These are phyloP conservation scores for Corymbia calophylla DNA, from an alignment of 441 rosid genomes.

Conservation along the genomic window DNA sequence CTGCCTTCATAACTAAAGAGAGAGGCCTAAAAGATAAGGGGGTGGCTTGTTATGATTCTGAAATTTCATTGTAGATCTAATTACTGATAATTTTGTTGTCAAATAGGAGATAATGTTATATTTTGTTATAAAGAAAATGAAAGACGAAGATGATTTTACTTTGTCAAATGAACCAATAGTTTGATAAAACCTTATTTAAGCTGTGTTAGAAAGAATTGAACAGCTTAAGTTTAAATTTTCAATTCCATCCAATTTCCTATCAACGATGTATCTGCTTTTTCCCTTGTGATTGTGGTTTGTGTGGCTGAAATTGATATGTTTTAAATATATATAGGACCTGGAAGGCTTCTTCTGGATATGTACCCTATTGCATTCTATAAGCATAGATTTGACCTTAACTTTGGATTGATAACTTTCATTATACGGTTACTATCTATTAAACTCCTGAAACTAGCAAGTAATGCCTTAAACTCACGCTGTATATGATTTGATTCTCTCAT, in stretches of 20 bases:
- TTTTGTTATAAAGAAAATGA: not conserved
- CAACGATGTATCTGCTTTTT: not conserved
- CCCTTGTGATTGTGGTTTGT: not conserved
- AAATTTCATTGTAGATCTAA: not conserved
- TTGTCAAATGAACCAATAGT: not conserved
- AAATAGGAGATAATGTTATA: not conserved
- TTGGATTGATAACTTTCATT: no score
- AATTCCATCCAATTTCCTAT: not conserved
- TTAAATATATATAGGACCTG: no score
- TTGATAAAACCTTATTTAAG: not conserved
- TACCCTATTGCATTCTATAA: no score
- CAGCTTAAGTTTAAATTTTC: not conserved
- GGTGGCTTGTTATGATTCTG: not conserved
- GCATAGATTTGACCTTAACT: no score
- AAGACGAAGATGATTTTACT: not conserved
- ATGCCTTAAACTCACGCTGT: not conserved
- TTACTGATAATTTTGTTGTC: not conserved
- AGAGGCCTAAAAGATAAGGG: not conserved
- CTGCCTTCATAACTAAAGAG: not conserved
- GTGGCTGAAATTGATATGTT: accelerated
- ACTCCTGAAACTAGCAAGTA: not conserved
- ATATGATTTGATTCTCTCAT: not conserved
- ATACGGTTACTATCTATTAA: no score
- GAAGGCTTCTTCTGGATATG: no score
- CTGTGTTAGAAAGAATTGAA: not conserved